A percentile compares a stretch with the other conserved stretches of the same genome.
Conservation (phyloP, 345 rosid species). For the Boechera retrofracta region DNA sequence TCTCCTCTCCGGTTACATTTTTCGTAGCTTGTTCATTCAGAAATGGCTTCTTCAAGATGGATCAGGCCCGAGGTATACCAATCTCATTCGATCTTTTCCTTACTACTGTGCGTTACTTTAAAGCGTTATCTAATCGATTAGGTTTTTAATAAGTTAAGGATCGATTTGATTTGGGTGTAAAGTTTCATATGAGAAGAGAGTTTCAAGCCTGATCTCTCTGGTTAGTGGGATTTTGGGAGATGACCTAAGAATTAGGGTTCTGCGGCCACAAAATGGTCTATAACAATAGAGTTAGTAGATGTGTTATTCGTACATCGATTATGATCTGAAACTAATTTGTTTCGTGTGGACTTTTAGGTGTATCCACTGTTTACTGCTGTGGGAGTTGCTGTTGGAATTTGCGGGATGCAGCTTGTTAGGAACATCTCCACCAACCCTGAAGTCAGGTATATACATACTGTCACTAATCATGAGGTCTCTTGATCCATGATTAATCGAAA, state of each 20-base stretch:
- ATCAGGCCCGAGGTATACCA: constrained; percentile 32
- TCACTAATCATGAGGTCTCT: background rate
- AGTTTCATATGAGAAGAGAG: too few relatives aligned
- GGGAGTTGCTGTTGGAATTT: constrained; percentile 80
- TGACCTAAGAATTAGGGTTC: background rate
- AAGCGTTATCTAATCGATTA: background rate
- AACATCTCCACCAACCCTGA: constrained; percentile 82
- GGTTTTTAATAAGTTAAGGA: background rate
- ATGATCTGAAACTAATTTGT: background rate
- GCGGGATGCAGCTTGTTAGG: constrained; percentile 71
- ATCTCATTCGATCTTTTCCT: background rate
- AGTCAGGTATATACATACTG: constrained; percentile 53
- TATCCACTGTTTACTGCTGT: constrained; percentile 81
- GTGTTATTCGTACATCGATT: background rate
- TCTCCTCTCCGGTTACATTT: background rate
- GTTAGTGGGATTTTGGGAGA: background rate
- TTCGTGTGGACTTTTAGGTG: constrained; percentile 49
- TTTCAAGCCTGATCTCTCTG: background rate
- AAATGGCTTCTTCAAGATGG: constrained; percentile 31
- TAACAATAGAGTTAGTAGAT: too few relatives aligned
- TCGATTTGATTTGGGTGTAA: background rate
- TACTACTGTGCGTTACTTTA: background rate
- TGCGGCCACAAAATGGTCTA: background rate
- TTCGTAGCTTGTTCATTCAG: background rate
- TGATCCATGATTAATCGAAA: background rate